A percentile compares a stretch with the other conserved stretches of the same genome.
Evolutionary conservation across 768 basidiomycete genomes (phyloP).

Genomic region (Pleurotus pulmonarius): DNA sequence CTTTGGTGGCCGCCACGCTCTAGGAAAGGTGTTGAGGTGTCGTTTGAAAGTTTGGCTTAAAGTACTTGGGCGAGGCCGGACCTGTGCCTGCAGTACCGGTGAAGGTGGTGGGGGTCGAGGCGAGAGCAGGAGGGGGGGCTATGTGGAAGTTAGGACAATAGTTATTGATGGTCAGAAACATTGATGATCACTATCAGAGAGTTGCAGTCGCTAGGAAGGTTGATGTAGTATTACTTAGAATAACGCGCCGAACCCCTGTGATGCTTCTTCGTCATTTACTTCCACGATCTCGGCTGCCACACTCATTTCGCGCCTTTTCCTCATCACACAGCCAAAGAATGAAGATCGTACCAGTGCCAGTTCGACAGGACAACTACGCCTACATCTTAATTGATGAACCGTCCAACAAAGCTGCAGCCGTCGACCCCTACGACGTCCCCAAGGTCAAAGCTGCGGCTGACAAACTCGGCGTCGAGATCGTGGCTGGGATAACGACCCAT

Average conservation of each 20-base stretch:
- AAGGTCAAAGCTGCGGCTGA: conserved; percentile 66
- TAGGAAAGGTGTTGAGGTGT: too few species aligned
- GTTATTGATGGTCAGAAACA: too few species aligned
- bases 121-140: too few species aligned
- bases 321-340: conserved; percentile 34
- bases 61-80: too few species aligned
- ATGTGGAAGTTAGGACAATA: too few species aligned
- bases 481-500: conserved; percentile 85
- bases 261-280: neutral
- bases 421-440: conserved; percentile 77
- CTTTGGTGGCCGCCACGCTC: too few species aligned
- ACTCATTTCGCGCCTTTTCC: conserved; percentile 15
- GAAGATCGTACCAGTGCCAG: conserved; percentile 77
- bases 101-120: too few species aligned
- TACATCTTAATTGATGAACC: conserved; percentile 75
- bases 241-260: too few species aligned
- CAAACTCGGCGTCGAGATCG: conserved; percentile 56
- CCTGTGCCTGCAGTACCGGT: too few species aligned
- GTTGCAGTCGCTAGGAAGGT: neutral
- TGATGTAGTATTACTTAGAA: neutral
- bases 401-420: conserved; percentile 65
- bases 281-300: conserved; percentile 7
- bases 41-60: too few species aligned
- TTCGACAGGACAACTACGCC: conserved; percentile 81
- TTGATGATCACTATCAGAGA: too few species aligned